Evolutionary conservation across 208 protist genomes (phyloP).

Genomic region (Trypanosoma melophagium): DNA sequence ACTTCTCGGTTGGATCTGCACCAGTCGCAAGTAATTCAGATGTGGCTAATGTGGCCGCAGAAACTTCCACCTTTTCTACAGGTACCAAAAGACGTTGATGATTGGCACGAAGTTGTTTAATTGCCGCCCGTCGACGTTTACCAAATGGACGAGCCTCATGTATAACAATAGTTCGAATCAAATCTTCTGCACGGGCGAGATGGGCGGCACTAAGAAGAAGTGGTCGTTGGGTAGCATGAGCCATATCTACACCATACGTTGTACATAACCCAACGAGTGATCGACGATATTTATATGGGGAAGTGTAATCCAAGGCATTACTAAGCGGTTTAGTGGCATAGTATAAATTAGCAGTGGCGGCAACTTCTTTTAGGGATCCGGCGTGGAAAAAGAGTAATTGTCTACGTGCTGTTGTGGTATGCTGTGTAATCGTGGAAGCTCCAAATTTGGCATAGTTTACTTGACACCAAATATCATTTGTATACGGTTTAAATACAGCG

Average conservation of each 20-base stretch:
- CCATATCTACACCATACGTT: constrained; percentile 63
- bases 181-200: constrained; percentile 65
- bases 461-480: constrained; percentile 74
- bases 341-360: constrained; percentile 76
- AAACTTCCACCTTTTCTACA: constrained; percentile 31
- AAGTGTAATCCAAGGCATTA: constrained; percentile 72
- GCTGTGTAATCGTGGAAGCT: constrained; percentile 63
- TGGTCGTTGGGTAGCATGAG: constrained; percentile 65
- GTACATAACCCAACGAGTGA: constrained; percentile 61
- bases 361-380: constrained; percentile 59
- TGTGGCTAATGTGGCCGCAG: constrained; percentile 27
- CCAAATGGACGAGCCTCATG: constrained; percentile 50
- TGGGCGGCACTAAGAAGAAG: constrained; percentile 51
- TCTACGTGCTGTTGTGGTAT: constrained; percentile 66
- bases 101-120: constrained; percentile 21
- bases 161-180: constrained; percentile 39
- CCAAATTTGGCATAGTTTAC: constrained; percentile 86
- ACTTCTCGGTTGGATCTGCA: constrained; percentile 23
- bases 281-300: constrained; percentile 76
- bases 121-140: constrained; percentile 48
- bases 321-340: constrained; percentile 81
- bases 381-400: constrained; percentile 80
- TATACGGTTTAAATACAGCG: constrained; percentile 53
- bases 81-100: constrained; percentile 46
- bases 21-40: constrained; percentile 53